Conservation (phyloP, 140 eudicot genomes). For the Anethum foeniculum region DNA sequence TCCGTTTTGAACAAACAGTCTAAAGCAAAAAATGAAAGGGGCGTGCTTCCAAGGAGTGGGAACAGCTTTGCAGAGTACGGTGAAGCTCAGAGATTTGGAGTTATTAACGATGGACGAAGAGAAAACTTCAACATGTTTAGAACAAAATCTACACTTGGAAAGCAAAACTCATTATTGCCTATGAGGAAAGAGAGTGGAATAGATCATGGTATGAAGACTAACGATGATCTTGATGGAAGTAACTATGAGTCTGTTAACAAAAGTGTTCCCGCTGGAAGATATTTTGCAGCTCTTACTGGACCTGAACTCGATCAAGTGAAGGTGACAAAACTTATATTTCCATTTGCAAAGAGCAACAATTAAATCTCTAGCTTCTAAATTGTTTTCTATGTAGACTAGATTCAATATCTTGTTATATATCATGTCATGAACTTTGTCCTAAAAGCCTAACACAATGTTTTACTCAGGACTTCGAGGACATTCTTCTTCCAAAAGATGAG, state of each 20-base stretch:
- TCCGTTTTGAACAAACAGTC: conserved; percentile 55
- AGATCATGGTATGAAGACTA: conserved; percentile 28
- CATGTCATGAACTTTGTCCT: not conserved
- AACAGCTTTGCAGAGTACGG: conserved; percentile 76
- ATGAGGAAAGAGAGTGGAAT: conserved; percentile 41
- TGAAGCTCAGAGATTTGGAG: conserved; percentile 28
- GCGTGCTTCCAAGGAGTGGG: conserved; percentile 60
- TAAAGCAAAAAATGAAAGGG: conserved; percentile 34
- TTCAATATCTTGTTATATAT: not conserved
- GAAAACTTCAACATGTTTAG: conserved; percentile 69
- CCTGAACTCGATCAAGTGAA: conserved; percentile 98
- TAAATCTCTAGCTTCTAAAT: not conserved
- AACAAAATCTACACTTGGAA: conserved; percentile 61
- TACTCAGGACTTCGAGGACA: conserved; percentile 75
- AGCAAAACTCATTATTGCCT: conserved; percentile 63
- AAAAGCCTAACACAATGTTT: not conserved
- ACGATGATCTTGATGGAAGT: conserved; percentile 17
- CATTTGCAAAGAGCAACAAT: not conserved
- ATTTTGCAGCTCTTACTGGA: conserved; percentile 91
- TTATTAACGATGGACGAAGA: conserved; percentile 25
- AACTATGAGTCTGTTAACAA: conserved; percentile 42
- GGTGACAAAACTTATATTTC: conserved; percentile 33
- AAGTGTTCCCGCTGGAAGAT: conserved; percentile 98
- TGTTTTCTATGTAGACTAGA: not conserved
- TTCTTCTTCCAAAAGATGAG: conserved; percentile 81